Base-by-base conservation (phyloP, 1,284 basidiomycete species). In the Ganoderma multipileum region DNA sequence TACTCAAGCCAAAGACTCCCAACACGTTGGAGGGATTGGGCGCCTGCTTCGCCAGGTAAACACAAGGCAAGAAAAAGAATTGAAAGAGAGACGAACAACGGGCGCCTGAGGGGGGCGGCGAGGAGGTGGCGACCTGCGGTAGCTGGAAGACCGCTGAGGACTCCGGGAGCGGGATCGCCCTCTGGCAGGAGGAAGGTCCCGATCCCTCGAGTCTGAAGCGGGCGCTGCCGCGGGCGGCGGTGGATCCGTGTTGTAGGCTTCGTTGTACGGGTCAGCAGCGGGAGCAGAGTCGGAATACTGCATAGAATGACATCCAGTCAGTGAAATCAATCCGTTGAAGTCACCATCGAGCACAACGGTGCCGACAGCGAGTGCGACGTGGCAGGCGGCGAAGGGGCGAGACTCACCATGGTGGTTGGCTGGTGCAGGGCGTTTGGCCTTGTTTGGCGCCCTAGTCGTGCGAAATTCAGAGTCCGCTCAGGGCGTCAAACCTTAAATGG, bases 1-100 rank as follows among this genome's bases (percentile, higher is more conserved):
- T 97, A 74, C 95, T 97, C 55, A 99, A 85, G 20, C 97, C 98
- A 76, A 99, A 99, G 20, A 98, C 96, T 70, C 98, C 98, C 69
- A 99, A 87, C 28, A 98, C 96, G 71, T 89, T 91, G 73, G 93
- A 93, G 33, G 97, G 95, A 76, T 92, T 92, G 66, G 93, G 91
- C 74, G 90, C 91, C 91, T 94, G 84, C 83, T 84, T 79, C 75
- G 79, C 76, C 18, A 73, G 71, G 79, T 87, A 74, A 87, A 83
- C 71, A 79, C 74, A 69, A 70, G 57, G 38, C 44, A 38, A 63
- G 65, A 52, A 73, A 58, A n/a, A 28, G 65, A 50, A 50, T 39
- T 39, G 65, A 69, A 67, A 41, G 39, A 74, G 33, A 87, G 26
- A 52, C 91, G 73, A 78, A 94, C 91, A 81, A 90, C 84, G 30